Evolutionary conservation across 257 asterid species (phyloP), one percentile per base, ranked within the genome.

Genomic region (Forsythia viridissima): DNA sequence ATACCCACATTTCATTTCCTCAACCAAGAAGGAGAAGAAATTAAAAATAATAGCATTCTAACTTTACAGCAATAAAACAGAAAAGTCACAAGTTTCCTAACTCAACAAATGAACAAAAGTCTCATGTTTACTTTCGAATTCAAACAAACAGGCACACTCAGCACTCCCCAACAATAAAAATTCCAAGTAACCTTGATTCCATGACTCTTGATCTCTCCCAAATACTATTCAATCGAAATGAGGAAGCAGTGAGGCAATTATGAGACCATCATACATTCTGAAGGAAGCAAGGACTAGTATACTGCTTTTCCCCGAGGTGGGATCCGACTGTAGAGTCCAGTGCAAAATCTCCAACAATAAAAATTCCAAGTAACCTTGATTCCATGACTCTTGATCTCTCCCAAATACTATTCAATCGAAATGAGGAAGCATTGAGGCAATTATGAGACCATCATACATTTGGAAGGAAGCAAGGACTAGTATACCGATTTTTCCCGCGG

Each of bases 1-100:
- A 30, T 30, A 30, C 75, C 69, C 20, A 75, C 57, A 78, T 46
- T 44, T 78, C 57, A 78, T 46, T 44, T 78, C 70, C 67, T 30
- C 73, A 21, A 37, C 66, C 71, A 59, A 24, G 36, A 48, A 63
- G 40, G 37, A 41, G 8, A 34, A 21, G 67, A 9, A 70, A 16
- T 21, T 52, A 40, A 10, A 46, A 71, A 38, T 70, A 21, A 52
- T 34, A 59, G 67, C 34, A 30, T 44, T 24, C 24, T 48, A 76
- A 48, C 40, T 78, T 52, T 10, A 78, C 6, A n/a, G 72, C 13
- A 52, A 21, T n/a, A 18, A 67, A 70, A 51, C 6, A 18, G 39
- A 46, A 46, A 57, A 78, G 76, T 21, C 65, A 38, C 57, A 65
- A 63, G 37, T 40, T 46, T 63, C 42, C 36, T 6, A 79, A 30